These are phyloP conservation scores for Aegilops speltoides DNA, from an alignment of 176 grass and related monocot genomes.

Conservation along the genomic window DNA sequence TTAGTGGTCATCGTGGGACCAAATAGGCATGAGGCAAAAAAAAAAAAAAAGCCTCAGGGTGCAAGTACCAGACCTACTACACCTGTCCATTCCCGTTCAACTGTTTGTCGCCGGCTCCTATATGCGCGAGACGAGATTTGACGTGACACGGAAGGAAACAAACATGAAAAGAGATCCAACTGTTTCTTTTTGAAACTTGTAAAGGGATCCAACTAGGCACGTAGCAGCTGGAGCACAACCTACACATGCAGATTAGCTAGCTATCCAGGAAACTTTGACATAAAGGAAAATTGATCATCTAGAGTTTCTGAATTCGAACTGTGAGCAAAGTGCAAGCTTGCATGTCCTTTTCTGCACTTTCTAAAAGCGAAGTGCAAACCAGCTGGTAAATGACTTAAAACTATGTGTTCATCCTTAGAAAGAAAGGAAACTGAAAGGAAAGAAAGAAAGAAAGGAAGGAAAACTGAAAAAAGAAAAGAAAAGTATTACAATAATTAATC, in stretches of 20 bases:
- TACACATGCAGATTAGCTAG: not conserved
- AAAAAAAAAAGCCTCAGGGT: conserved; percentile 34
- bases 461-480: no score
- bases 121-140: not conserved
- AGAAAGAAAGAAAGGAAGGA: no score
- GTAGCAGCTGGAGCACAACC: conserved; percentile 5
- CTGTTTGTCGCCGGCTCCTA: conserved; percentile 41
- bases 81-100: conserved; percentile 33
- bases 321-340: not conserved
- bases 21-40: conserved; percentile 16
- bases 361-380: not conserved
- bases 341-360: not conserved
- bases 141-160: conserved; percentile 44
- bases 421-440: no score
- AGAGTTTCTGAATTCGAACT: not conserved
- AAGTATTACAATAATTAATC: no score
- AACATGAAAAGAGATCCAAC: conserved; percentile 34
- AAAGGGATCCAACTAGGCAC: conserved; percentile 27
- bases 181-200: conserved; percentile 27
- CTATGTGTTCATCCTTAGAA: no score
- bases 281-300: not conserved
- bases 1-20: conserved; percentile 50
- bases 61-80: conserved; percentile 32
- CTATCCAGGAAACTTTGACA: not conserved
- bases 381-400: not conserved